Evolutionary conservation across 2,329 filamentous ascomycete genomes (phyloP).

Genomic region (Aspergillus intermedius): DNA sequence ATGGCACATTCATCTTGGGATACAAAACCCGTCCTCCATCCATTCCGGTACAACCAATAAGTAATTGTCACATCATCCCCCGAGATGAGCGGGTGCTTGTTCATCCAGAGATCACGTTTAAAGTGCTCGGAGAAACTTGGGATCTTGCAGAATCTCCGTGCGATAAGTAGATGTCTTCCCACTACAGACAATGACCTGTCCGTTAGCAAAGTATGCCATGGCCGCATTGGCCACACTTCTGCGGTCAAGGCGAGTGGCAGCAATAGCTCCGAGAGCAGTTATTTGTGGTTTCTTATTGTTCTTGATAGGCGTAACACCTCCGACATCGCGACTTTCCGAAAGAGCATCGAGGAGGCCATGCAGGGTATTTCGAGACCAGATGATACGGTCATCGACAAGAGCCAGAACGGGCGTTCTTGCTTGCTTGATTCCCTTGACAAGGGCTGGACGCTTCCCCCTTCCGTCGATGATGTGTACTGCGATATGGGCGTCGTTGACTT

Average conservation of each 20-base stretch:
- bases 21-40: not conserved
- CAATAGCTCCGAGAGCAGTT: not conserved
- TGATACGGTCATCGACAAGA: not conserved
- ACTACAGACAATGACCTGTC: not conserved
- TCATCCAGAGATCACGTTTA: not conserved
- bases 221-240: not conserved
- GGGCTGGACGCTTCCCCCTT: not conserved
- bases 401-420: not conserved
- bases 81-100: not conserved
- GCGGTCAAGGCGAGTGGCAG: not conserved
- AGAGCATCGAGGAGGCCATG: not conserved
- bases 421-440: not conserved
- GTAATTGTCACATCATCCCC: not conserved
- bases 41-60: not conserved
- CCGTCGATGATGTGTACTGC: not conserved
- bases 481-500: not conserved
- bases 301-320: not conserved
- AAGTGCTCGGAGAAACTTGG: not conserved
- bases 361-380: not conserved
- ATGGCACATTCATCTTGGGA: not conserved
- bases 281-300: not conserved
- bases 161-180: not conserved
- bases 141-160: not conserved
- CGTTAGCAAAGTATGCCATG: not conserved
- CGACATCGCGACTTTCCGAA: not conserved